Evolutionary conservation across 768 basidiomycete species (phyloP).

Genomic region (Termitomyces sp.): DNA sequence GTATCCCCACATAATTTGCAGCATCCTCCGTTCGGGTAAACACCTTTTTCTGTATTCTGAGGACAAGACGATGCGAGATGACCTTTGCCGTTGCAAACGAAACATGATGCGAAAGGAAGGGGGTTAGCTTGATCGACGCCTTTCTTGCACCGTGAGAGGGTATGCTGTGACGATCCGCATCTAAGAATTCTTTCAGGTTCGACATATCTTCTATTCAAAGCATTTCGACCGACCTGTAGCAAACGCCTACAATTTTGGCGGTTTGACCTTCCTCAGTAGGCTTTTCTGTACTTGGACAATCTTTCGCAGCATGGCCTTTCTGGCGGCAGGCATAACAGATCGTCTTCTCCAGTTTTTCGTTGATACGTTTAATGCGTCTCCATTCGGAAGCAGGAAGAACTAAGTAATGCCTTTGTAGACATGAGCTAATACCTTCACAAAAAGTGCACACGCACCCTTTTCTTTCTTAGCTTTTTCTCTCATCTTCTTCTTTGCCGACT

Average conservation of each 20-base stretch:
- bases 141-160: conserved; percentile 72
- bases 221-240: conserved; percentile 55
- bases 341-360: conserved; percentile 50
- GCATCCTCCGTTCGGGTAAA: conserved; percentile 87
- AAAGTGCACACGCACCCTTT: conserved; percentile 23
- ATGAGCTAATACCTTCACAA: neutral
- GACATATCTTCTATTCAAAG: neutral
- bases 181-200: conserved; percentile 21
- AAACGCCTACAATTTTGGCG: conserved; percentile 44
- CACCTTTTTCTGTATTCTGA: conserved; percentile 69
- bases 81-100: conserved; percentile 79
- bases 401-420: conserved; percentile 1
- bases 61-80: conserved; percentile 86
- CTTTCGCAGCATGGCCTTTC: conserved; percentile 76
- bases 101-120: conserved; percentile 87
- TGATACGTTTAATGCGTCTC: conserved; percentile 60
- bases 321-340: conserved; percentile 86
- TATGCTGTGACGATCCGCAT: conserved; percentile 79
- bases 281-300: conserved; percentile 56
- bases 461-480: conserved; percentile 23
- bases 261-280: conserved; percentile 12
- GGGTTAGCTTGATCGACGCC: conserved; percentile 57
- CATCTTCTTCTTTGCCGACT: conserved; percentile 27
- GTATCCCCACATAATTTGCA: conserved; percentile 89
- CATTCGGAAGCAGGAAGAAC: conserved; percentile 37